Evolutionary conservation across 1,284 basidiomycete genomes (phyloP), one percentile per base, ranked within the genome.

Genomic region (Lentinus polychrous): DNA sequence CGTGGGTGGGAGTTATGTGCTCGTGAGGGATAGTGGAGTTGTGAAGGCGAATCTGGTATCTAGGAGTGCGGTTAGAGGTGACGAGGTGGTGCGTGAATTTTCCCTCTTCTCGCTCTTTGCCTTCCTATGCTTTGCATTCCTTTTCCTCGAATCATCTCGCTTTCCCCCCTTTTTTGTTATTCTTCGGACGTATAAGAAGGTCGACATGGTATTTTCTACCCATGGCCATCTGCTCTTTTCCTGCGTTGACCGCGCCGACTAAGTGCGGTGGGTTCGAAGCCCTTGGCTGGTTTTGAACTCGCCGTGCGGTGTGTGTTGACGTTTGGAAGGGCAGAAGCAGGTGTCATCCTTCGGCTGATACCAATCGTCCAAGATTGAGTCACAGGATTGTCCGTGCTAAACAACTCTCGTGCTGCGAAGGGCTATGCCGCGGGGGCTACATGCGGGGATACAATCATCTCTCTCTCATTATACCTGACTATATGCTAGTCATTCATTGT

Each of bases 1-100:
- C 31, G 88, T 94, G 23, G 92, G 91, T 1, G 88, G 87, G 14
- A 88, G 87, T 54, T 94, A 94, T 61, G 67, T 95, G 8, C 62
- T 95, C 17, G 85, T 94, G 43, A 79, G 86, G 39, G 76, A 77
- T 48, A 73, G 73, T 2, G 73, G 74, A 3, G 70, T 86, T 45
- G 73, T 78, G 22, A 63, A 62, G 48, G 71, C 67, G 49, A 86
- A 85, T 53, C 33, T 71, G 70, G 50, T 62, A 73, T 2, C 63
- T 71, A 2, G 62, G 64, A 35, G 20, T 17, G 8, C 50, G 54
- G 17, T 52, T 56, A 24, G 56, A 60, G 3, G 79, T 79, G 73
- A 88, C 91, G 61, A 67, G 86, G 75, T 27, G 73, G 89, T 91
- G 61, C 67, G 86, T 75, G 27, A 27, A 27, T 27, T 10, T 23